Evolutionary conservation across 2,329 filamentous ascomycete species (phyloP).

Genomic region (Fusarium tuaranense): DNA sequence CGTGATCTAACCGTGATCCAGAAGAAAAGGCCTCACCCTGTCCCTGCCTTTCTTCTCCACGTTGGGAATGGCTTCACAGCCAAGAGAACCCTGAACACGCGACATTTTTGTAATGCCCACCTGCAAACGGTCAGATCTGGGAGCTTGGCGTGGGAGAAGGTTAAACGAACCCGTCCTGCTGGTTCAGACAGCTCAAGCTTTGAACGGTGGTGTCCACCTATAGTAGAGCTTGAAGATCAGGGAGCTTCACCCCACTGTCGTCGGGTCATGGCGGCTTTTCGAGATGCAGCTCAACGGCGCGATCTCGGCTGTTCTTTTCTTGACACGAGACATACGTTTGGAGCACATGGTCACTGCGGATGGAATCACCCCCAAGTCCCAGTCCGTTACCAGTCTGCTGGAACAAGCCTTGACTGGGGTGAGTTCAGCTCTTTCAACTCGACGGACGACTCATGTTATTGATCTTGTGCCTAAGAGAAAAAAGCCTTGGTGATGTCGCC

Average conservation of each 20-base stretch:
- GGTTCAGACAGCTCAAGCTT: background rate
- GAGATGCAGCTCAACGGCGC: background rate
- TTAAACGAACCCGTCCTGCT: background rate
- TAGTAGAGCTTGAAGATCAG: background rate
- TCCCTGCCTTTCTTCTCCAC: background rate
- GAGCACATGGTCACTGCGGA: conserved; percentile 1
- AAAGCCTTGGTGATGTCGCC: background rate
- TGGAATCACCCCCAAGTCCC: background rate
- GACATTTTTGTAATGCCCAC: background rate
- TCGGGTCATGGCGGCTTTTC: background rate
- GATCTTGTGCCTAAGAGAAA: background rate
- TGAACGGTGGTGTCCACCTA: background rate
- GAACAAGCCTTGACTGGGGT: background rate
- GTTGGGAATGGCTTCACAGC: conserved; percentile 7
- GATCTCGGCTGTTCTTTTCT: background rate
- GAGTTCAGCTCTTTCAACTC: background rate
- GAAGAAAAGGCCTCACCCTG: conserved; percentile 1
- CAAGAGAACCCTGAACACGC: background rate
- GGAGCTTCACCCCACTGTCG: background rate
- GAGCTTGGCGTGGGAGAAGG: background rate
- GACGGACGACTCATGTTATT: background rate
- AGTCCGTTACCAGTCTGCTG: background rate
- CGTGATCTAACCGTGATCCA: conserved; percentile 5
- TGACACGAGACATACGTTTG: background rate
- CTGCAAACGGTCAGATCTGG: background rate